Conservation (phyloP, 768 basidiomycete genomes). For the Termitomyces heimii region DNA sequence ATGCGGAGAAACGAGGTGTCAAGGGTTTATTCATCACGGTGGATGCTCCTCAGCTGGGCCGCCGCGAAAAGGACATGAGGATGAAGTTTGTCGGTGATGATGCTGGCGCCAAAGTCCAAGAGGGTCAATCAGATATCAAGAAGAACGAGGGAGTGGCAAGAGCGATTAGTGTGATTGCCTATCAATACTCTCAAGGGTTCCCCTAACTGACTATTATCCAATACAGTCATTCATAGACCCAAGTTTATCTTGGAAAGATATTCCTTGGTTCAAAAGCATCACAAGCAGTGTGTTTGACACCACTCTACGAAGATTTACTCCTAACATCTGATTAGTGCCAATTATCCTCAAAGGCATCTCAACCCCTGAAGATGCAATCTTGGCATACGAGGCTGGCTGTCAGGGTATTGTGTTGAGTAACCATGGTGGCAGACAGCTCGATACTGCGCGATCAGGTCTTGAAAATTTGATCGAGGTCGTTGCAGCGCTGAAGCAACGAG, state of each 20-base stretch:
- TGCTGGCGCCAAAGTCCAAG: not conserved
- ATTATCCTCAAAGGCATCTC: not conserved
- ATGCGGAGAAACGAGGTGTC: constrained; percentile 84
- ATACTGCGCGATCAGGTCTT: not conserved
- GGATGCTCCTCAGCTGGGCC: constrained; percentile 90
- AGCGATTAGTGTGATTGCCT: not conserved
- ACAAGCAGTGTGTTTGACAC: not conserved
- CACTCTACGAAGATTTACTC: not conserved
- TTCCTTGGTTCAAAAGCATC: not conserved
- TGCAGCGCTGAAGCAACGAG: not conserved
- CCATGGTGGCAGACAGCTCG: not conserved
- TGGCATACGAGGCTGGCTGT: not conserved
- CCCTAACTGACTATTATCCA: not conserved
- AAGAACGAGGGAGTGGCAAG: not conserved
- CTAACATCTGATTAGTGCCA: not conserved
- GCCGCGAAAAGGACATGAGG: not conserved
- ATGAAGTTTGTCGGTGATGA: not conserved
- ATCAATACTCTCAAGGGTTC: not conserved
- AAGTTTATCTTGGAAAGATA: not conserved
- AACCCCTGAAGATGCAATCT: not conserved
- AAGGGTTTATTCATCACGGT: constrained; percentile 95
- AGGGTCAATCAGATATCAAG: not conserved
- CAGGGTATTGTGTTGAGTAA: not conserved
- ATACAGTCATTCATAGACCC: not conserved
- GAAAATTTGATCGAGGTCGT: not conserved